Percentiles rank a stretch among this genome's conserved stretches.
These are phyloP conservation scores for Paecilomyces formosus DNA, from an alignment of 2,329 filamentous ascomycete species.

Conservation along the genomic window DNA sequence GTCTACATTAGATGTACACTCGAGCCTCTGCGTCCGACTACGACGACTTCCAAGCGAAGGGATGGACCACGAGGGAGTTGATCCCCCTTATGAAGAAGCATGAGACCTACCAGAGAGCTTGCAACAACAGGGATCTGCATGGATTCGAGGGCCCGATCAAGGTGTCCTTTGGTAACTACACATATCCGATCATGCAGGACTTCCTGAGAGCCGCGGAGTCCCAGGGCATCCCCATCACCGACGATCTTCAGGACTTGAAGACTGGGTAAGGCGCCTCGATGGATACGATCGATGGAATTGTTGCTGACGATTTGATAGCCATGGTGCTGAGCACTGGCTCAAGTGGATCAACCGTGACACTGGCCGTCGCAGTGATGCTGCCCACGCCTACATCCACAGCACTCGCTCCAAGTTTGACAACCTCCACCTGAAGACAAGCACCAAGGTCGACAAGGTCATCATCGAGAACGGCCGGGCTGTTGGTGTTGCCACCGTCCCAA, in stretches of 20 bases:
- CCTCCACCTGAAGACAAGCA: constrained; percentile 65
- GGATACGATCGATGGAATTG: not conserved
- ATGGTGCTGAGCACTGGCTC: constrained; percentile 73
- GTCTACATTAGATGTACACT: constrained; percentile 56
- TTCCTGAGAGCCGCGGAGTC: constrained; percentile 66
- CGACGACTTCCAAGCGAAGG: constrained; percentile 71
- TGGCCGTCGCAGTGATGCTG: constrained; percentile 66
- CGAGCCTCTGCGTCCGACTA: constrained; percentile 65
- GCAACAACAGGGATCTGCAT: constrained; percentile 57
- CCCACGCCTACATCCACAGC: constrained; percentile 70
- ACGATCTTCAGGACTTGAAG: constrained; percentile 65
- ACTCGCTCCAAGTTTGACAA: constrained; percentile 64
- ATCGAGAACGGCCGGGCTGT: constrained; percentile 66
- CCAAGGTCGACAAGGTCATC: constrained; percentile 70
- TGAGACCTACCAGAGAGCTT: constrained; percentile 65
- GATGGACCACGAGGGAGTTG: constrained; percentile 70
- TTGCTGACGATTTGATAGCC: constrained; percentile 20
- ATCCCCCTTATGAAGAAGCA: constrained; percentile 73
- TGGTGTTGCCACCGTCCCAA: constrained; percentile 62
- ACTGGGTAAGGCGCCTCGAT: constrained; percentile 22
- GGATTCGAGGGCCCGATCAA: constrained; percentile 76
- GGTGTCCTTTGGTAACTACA: constrained; percentile 73
- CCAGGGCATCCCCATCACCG: constrained; percentile 66
- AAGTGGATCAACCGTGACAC: constrained; percentile 70
- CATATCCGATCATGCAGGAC: constrained; percentile 75